A percentile compares a stretch with the other conserved stretches of the same genome.
These are phyloP conservation scores for Wolfiporia cocos DNA, from an alignment of 1,284 basidiomycete genomes.

Conservation along the genomic window DNA sequence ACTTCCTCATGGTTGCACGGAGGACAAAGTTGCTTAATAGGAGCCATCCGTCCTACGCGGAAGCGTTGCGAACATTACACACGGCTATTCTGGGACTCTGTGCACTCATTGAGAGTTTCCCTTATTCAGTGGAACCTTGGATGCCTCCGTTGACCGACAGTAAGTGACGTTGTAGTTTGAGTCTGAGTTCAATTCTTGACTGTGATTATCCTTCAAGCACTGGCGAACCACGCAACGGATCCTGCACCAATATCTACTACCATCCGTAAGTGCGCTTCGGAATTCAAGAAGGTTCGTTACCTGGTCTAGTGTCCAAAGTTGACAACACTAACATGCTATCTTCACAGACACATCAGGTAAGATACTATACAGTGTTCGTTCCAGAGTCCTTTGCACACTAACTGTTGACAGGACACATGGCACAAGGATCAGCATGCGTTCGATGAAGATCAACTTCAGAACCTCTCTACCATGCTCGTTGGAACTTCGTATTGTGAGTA, in stretches of 20 bases:
- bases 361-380: not conserved
- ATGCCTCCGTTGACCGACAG: conserved; percentile 74
- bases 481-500: conserved; percentile 86
- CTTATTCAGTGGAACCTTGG: conserved; percentile 76
- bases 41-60: conserved; percentile 67
- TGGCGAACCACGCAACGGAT: conserved; percentile 81
- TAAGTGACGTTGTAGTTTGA: conserved; percentile 27
- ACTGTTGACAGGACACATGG: conserved; percentile 71
- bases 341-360: conserved; percentile 63
- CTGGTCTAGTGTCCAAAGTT: too few relatives aligned
- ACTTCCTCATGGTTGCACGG: conserved; percentile 65
- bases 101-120: conserved; percentile 72
- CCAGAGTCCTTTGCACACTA: conserved; percentile 1
- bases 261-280: conserved; percentile 83
- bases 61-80: conserved; percentile 74
- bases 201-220: conserved; percentile 41
- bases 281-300: conserved; percentile 74
- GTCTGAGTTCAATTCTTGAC: too few relatives aligned
- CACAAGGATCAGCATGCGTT: conserved; percentile 88
- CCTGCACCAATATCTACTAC: conserved; percentile 91
- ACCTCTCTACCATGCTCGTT: conserved; percentile 83
- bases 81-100: conserved; percentile 90
- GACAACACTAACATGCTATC: not conserved
- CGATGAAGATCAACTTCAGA: conserved; percentile 85
- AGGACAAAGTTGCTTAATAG: conserved; percentile 67